Conservation (phyloP, 805 yeast species). For the Candida namnaoensis region DNA sequence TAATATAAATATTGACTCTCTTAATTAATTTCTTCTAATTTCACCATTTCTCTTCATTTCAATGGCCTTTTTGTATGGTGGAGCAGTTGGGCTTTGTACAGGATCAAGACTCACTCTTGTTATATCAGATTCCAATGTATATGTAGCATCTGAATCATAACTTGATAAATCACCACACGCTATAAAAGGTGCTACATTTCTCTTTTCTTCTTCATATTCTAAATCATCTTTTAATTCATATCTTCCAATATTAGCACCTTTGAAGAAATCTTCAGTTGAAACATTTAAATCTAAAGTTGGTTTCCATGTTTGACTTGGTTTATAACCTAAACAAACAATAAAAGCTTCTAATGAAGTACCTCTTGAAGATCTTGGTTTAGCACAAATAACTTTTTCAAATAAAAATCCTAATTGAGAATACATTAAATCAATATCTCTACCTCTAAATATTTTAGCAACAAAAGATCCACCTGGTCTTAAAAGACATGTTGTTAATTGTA, state of each 20-base stretch:
- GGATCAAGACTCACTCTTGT: slow-evolving; percentile 62
- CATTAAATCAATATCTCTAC: slow-evolving; percentile 88
- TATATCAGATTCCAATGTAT: slow-evolving; percentile 32
- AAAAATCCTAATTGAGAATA: slow-evolving; percentile 87
- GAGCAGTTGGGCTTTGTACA: slow-evolving; percentile 92
- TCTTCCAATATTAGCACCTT: slow-evolving; percentile 50
- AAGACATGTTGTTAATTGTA: slow-evolving; percentile 85
- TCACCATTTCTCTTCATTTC: slow-evolving; percentile 78
- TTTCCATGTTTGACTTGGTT: slow-evolving; percentile 76
- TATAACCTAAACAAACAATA: slow-evolving; percentile 83
- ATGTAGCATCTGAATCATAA: slow-evolving; percentile 94
- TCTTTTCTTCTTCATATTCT: slow-evolving; percentile 45
- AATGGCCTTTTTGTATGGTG: slow-evolving; percentile 89
- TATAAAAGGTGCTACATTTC: slow-evolving; percentile 81
- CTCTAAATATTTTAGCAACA: slow-evolving; percentile 94
- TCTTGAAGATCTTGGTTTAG: slow-evolving; percentile 92
- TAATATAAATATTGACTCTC: too few relatives aligned
- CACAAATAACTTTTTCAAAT: slow-evolving; percentile 84
- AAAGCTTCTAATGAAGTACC: slow-evolving; percentile 94
- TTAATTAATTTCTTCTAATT: slow-evolving; percentile 20
- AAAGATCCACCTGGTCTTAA: slow-evolving; percentile 86
- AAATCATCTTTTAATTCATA: slow-evolving; percentile 37
- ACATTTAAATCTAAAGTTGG: slow-evolving; percentile 50
- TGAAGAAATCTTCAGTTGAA: slow-evolving; percentile 80
- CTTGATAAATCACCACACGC: slow-evolving; percentile 91